These are phyloP conservation scores for Suhomyces vadensis DNA, from an alignment of 805 yeast species.

Conservation along the genomic window DNA sequence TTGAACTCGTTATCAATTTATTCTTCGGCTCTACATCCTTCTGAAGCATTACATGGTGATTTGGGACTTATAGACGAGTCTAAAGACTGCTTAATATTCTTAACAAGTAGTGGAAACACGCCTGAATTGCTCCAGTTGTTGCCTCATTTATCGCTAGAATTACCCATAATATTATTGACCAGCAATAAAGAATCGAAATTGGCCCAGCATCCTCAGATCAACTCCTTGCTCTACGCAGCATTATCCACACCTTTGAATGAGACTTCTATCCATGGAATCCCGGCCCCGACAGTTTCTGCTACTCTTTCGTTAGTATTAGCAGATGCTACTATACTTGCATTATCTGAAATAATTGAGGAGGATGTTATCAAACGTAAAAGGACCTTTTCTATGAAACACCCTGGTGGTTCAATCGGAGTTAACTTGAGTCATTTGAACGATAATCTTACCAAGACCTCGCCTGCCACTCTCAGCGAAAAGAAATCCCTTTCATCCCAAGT, in stretches of 20 bases:
- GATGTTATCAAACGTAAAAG: constrained; percentile 55
- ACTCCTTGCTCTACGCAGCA: constrained; percentile 59
- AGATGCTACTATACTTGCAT: constrained; percentile 74
- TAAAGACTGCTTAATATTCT: constrained; percentile 57
- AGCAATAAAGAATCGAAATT: constrained; percentile 59
- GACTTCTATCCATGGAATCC: constrained; percentile 66
- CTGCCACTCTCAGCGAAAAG: constrained; percentile 6
- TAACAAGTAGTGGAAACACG: constrained; percentile 81
- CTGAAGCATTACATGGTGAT: constrained; percentile 91
- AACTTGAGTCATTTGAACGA: constrained; percentile 39
- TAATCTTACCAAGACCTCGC: constrained; percentile 13
- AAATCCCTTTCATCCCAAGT: constrained; percentile 15
- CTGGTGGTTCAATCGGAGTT: constrained; percentile 88
- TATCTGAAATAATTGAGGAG: constrained; percentile 63
- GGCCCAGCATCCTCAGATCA: constrained; percentile 50
- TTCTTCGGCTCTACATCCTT: constrained; percentile 70
- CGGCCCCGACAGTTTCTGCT: constrained; percentile 87
- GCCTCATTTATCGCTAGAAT: constrained; percentile 53
- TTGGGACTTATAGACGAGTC: constrained; percentile 65
- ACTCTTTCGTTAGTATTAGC: constrained; percentile 73
- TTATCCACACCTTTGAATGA: constrained; percentile 61
- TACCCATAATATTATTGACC: constrained; percentile 64
- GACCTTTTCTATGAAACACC: constrained; percentile 72
- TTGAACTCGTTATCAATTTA: constrained; percentile 75
- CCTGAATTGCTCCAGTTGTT: constrained; percentile 66